Base-by-base conservation (phyloP, 2,329 filamentous ascomycete species). In the Epicoccum nigrum region DNA sequence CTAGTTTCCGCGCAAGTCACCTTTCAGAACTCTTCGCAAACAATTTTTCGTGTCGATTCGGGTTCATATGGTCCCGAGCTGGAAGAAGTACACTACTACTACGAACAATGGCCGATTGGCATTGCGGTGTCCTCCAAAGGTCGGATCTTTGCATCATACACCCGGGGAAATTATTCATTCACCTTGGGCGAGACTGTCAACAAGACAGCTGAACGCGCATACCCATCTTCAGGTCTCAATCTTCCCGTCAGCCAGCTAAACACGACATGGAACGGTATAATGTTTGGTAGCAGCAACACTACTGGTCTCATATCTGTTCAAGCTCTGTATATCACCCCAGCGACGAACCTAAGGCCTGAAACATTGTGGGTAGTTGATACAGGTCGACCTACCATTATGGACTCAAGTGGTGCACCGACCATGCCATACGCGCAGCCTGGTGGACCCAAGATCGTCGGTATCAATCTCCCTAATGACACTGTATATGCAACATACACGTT, bases 331-430 rank as follows among this genome's bases (percentile, higher is more conserved):
- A 73, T 81, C 27, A 82, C 58, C 28, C 77, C 8, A 47, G 64
- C 12, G 71, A 81, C 59, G 68, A 70, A 19, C 1, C 68, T 23
- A 0, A 56, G 63, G 7, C 46, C 44, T 0, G 58, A 58, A n/a
- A 60, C 52, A 28, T 69, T 81, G 1, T 82, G 79, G 79, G 74
- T 81, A 15, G 72, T 82, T 13, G 79, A 82, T 54, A 81, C 79
- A 1, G 79, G 79, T 5, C 71, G 78, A 11, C 57, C 62, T 7
- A 72, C 72, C 1, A 60, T 70, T 17, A 71, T 69, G 6, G 63
- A 65, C 1, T 69, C 76, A 13, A 41, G 23, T 9, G 57, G 55
- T 33, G 37, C 50, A 33, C 51, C 54, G 27, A 59, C 64, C 1
- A 70, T 79, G 4, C 65, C 71, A 2, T 75, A 75, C n/a, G 62